Percentiles rank a stretch among this genome's conserved stretches.
Conservation (phyloP, 192 early-diverging fungal species). For the Thamnidium elegans region DNA sequence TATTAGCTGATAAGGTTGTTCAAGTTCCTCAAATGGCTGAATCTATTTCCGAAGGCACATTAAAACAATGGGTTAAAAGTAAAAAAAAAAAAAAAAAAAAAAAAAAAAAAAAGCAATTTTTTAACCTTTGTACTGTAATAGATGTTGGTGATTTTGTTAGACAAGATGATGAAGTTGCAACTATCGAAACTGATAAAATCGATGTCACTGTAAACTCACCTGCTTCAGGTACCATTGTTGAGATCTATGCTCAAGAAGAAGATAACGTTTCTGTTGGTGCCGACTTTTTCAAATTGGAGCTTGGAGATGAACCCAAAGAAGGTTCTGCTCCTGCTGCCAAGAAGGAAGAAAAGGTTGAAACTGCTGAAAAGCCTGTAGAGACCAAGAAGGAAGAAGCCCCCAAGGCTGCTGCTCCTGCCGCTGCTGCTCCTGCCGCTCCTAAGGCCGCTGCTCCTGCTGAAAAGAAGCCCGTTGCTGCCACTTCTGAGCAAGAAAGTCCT, state of each 20-base stretch:
- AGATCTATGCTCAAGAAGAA: conserved; percentile 36
- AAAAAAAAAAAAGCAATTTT: background rate
- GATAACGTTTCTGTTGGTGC: conserved; percentile 53
- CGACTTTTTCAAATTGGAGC: conserved; percentile 92
- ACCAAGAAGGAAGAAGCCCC: conserved; percentile 45
- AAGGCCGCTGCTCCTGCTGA: conserved; percentile 44
- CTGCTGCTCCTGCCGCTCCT: conserved; percentile 35
- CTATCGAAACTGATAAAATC: conserved; percentile 99
- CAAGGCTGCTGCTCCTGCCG: conserved; percentile 35
- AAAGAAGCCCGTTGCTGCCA: background rate
- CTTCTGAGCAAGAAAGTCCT: conserved; percentile 5
- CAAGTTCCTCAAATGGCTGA: conserved; percentile 97
- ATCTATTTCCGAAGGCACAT: conserved; percentile 96
- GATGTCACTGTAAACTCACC: conserved; percentile 98
- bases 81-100: conserved; percentile 31
- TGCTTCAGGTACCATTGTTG: conserved; percentile 79
- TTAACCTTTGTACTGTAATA: conserved; percentile 32
- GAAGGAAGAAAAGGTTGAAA: conserved; percentile 26
- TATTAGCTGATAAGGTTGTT: conserved; percentile 77
- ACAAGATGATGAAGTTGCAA: conserved; percentile 93
- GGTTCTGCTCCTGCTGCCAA: conserved; percentile 40
- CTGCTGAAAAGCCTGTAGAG: conserved; percentile 38
- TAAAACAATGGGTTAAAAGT: conserved; percentile 96
- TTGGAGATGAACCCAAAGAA: conserved; percentile 63
- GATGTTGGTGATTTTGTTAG: conserved; percentile 94